These are phyloP conservation scores for Globisporangium barbulae DNA, from an alignment of 352 stramenopile genomes.

Conservation along the genomic window DNA sequence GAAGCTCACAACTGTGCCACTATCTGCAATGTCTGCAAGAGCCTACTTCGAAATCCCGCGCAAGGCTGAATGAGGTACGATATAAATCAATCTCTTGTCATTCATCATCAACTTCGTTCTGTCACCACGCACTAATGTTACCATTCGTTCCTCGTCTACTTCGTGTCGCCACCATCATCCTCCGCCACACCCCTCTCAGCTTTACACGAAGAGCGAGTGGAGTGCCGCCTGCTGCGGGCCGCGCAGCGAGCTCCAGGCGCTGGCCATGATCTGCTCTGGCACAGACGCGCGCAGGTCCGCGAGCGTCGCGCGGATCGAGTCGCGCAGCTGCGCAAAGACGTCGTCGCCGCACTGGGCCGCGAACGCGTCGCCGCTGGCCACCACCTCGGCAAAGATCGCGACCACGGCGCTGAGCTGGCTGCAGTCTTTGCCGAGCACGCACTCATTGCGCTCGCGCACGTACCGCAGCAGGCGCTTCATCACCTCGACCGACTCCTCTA, in stretches of 20 bases:
- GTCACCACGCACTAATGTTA: slow-evolving; percentile 11
- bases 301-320: slow-evolving; percentile 45
- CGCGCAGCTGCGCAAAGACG: slow-evolving; percentile 33
- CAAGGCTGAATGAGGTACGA: background rate
- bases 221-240: slow-evolving; percentile 52
- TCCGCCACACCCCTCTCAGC: background rate
- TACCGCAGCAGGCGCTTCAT: slow-evolving; percentile 62
- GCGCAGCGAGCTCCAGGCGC: slow-evolving; percentile 53
- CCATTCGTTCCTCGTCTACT: slow-evolving; percentile 6
- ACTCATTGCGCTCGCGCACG: slow-evolving; percentile 52
- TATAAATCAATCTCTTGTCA: slow-evolving; percentile 6
- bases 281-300: slow-evolving; percentile 42
- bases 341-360: slow-evolving; percentile 45
- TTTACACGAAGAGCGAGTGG: slow-evolving; percentile 61
- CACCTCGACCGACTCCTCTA: slow-evolving; percentile 73
- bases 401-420: slow-evolving; percentile 54
- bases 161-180: background rate
- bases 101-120: slow-evolving; percentile 5
- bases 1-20: too few relatives aligned
- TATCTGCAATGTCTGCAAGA: background rate
- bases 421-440: slow-evolving; percentile 52
- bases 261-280: slow-evolving; percentile 51
- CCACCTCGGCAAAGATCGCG: slow-evolving; percentile 50
- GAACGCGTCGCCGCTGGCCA: slow-evolving; percentile 39
- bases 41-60: background rate